Evolutionary conservation across 768 basidiomycete genomes (phyloP).

Genomic region (Tulasnella sp.): DNA sequence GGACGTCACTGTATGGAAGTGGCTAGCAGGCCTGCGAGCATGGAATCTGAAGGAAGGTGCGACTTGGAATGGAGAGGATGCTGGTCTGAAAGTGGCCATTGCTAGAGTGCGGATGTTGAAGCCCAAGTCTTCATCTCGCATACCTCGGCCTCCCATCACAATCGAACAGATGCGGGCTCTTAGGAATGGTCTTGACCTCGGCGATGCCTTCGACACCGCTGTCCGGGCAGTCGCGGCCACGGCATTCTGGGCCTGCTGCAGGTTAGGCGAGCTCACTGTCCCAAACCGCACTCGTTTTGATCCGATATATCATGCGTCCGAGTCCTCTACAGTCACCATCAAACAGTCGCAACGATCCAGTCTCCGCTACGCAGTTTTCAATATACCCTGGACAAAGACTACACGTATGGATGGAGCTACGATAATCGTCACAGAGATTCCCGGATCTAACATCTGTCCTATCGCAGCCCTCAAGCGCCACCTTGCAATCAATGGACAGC

Average conservation of each 20-base stretch:
- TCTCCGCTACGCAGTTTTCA: not conserved
- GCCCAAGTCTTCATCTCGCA: conserved; percentile 17
- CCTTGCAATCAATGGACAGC: not conserved
- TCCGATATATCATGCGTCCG: not conserved
- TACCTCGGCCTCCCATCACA: conserved; percentile 28
- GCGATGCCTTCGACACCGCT: conserved; percentile 27
- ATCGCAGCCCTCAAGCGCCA: not conserved
- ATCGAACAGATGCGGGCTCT: conserved; percentile 28
- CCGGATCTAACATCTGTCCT: not conserved
- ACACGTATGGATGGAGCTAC: not conserved
- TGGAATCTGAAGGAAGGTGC: conserved; percentile 33
- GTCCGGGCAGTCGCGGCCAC: conserved; percentile 29
- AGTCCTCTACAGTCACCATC: not conserved
- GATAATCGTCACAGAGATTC: not conserved
- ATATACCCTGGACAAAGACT: not conserved
- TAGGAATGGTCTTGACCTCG: conserved; percentile 20
- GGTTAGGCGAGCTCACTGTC: conserved; percentile 20
- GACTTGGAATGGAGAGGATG: conserved; percentile 27
- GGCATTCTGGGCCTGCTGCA: conserved; percentile 31
- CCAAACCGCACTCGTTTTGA: not conserved
- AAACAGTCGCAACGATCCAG: not conserved
- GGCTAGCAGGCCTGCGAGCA: conserved; percentile 29
- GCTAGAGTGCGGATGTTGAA: conserved; percentile 22
- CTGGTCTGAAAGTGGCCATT: conserved; percentile 17
- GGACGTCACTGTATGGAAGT: conserved; percentile 24